Evolutionary conservation across 1,284 basidiomycete genomes (phyloP), one percentile per base, ranked within the genome.

Genomic region (Leccinum ponderosum): DNA sequence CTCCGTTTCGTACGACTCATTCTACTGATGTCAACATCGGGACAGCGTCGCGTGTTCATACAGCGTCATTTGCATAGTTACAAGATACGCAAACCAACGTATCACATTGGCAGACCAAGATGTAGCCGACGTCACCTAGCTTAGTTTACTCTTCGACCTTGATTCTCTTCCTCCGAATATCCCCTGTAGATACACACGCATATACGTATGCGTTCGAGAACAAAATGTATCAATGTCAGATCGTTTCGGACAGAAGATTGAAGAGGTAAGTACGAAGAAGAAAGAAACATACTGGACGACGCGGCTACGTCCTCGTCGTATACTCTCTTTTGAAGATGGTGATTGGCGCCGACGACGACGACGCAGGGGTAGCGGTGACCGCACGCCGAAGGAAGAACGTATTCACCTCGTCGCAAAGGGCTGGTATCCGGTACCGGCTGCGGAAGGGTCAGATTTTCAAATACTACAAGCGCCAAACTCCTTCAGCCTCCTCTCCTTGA

Each of bases 231-330:
- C 3, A 20, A 11, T 47, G 11, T 47, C 17, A 12, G 44, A 20
- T 44, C 44, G 44, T 20, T 17, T 47, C 5, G 44, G 44, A 35
- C 33, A 35, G 20, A 20, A 6, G 17, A 12, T 47, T 20, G 44
- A 47, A 11, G 44, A 20, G 44, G 17, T 44, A 17, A 1, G 5
- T 20, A 47, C 11, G 11, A 12, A 20, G 11, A 47, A 47, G 42
- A 44, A 44, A 44, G 67, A 78, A 83, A 35, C 63, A 3, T 56
- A 71, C 69, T 54, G 9, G 15, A 29, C 12, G 12, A 51, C 20
- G 50, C 3, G 3, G 7, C 50, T 27, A 29, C 7, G 14, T 29
- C 25, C 6, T 52, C 50, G 1, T 52, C 15, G 9, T 29, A 29
- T 29, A 29, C 8, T 52, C 27, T 52, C 51, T 27, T 52, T 52